A percentile compares a stretch with the other conserved stretches of the same genome.
phyloP scores from a whole-genome alignment of 768 basidiomycete species.

The Mycena chlorophos region DNA sequence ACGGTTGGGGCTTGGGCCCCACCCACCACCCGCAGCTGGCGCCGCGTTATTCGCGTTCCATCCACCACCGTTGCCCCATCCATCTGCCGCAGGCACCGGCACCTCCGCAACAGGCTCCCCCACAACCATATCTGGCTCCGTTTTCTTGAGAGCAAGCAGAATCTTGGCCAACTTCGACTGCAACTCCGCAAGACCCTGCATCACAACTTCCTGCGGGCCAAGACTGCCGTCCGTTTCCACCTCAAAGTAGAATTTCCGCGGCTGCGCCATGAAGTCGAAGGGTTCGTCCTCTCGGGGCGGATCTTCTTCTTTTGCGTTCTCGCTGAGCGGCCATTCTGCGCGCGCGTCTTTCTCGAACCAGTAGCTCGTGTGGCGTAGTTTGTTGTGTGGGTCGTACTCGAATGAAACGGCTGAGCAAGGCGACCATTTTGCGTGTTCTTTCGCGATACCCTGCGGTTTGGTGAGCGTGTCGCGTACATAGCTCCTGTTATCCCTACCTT shows the following conservation, averaged over 20 bases:
- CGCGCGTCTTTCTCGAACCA: constrained; percentile 87
- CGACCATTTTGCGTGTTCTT: constrained; percentile 99
- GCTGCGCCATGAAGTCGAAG: constrained; percentile 88
- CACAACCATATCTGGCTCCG: constrained; percentile 53
- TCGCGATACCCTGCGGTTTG: constrained; percentile 79
- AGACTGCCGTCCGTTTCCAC: constrained; percentile 94
- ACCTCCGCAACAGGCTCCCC: constrained; percentile 19
- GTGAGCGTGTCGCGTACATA: neutral
- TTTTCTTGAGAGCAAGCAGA: constrained; percentile 70
- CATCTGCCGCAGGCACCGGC: constrained; percentile 19
- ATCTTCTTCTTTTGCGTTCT: constrained; percentile 85
- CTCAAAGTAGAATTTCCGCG: constrained; percentile 89
- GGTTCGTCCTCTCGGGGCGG: constrained; percentile 73
- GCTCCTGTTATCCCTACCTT: constrained; percentile 55
- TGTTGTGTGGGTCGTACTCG: constrained; percentile 98
- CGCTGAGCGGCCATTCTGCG: constrained; percentile 88
- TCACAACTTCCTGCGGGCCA: constrained; percentile 83
- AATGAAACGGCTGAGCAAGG: constrained; percentile 93
- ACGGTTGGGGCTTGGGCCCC: constrained; percentile 17
- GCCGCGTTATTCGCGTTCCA: constrained; percentile 21
- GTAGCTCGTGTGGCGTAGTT: constrained; percentile 90
- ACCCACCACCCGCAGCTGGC: constrained; percentile 22
- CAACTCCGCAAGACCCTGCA: constrained; percentile 78
- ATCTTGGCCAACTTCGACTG: constrained; percentile 81
- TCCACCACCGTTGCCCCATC: constrained; percentile 32